Conservation (phyloP, 2,329 filamentous ascomycete genomes). For the Arthrobotrys musiformis region DNA sequence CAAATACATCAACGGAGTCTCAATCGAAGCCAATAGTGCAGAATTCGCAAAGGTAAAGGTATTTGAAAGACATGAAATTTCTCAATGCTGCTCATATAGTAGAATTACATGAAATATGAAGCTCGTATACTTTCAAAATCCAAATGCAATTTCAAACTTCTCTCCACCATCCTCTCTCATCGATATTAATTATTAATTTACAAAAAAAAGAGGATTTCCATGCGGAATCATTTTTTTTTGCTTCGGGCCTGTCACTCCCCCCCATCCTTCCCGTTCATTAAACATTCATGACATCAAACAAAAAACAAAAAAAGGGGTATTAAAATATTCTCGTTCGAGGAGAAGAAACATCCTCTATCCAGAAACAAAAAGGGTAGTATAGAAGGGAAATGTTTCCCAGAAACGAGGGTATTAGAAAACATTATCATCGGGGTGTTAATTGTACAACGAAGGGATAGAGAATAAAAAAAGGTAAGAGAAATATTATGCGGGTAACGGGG, state of each 20-base stretch:
- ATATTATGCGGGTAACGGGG: slow-evolving; percentile 11
- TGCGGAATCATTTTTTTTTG: neutral
- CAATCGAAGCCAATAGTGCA: too few relatives aligned
- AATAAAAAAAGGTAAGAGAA: neutral
- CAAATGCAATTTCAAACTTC: neutral
- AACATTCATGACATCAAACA: slow-evolving; percentile 28
- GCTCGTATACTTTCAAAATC: neutral
- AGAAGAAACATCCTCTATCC: slow-evolving; percentile 19
- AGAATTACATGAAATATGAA: slow-evolving; percentile 4
- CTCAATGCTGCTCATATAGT: neutral
- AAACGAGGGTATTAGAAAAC: slow-evolving; percentile 27
- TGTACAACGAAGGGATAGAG: slow-evolving; percentile 14
- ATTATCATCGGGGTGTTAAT: neutral
- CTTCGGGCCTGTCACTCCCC: neutral
- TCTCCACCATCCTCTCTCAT: neutral
- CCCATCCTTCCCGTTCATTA: slow-evolving; percentile 27
- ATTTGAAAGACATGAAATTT: neutral
- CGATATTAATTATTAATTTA: neutral
- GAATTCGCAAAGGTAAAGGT: neutral
- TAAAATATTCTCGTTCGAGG: slow-evolving; percentile 10
- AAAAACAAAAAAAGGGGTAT: slow-evolving; percentile 26
- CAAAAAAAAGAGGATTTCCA: neutral
- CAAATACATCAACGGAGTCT: neutral
- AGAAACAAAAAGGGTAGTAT: neutral
- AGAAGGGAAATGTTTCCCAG: slow-evolving; percentile 25